A percentile compares a stretch with the other conserved stretches of the same genome.
Evolutionary conservation across 1,284 basidiomycete genomes (phyloP).

Genomic region (Ceratobasidium sp.): DNA sequence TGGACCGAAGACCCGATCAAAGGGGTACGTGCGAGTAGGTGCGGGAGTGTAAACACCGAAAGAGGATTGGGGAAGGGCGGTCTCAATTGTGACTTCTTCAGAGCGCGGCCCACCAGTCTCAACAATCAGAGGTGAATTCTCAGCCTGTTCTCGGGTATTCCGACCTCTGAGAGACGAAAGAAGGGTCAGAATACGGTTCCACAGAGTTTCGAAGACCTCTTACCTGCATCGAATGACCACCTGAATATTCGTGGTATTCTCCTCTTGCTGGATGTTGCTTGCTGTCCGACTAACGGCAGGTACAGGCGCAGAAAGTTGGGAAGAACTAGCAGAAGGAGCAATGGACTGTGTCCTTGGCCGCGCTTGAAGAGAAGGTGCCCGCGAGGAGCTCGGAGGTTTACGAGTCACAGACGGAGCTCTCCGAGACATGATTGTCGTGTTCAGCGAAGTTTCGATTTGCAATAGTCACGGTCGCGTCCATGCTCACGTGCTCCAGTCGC

Average conservation of each 20-base stretch:
- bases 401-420: constrained; percentile 33
- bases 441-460: constrained; percentile 16
- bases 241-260: constrained; percentile 74
- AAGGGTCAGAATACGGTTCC: not conserved
- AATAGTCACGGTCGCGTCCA: not conserved
- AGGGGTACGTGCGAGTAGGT: constrained; percentile 86
- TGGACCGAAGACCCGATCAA: constrained; percentile 94
- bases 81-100: constrained; percentile 84
- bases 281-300: constrained; percentile 24
- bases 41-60: constrained; percentile 72
- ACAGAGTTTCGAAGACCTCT: constrained; percentile 47
- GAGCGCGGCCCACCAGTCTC: constrained; percentile 78
- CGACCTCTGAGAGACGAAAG: constrained; percentile 53
- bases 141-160: constrained; percentile 84
- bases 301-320: not conserved
- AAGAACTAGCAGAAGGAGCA: not conserved
- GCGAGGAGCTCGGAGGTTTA: constrained; percentile 14
- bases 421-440: constrained; percentile 33
- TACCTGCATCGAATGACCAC: constrained; percentile 91
- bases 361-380: constrained; percentile 4
- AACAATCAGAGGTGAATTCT: constrained; percentile 86
- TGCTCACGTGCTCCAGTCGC: constrained; percentile 6
- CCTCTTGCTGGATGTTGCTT: constrained; percentile 53
- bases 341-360: not conserved
- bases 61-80: constrained; percentile 71